Conservation (phyloP, 2,329 filamentous ascomycete species). For the Talaromyces sp. region DNA sequence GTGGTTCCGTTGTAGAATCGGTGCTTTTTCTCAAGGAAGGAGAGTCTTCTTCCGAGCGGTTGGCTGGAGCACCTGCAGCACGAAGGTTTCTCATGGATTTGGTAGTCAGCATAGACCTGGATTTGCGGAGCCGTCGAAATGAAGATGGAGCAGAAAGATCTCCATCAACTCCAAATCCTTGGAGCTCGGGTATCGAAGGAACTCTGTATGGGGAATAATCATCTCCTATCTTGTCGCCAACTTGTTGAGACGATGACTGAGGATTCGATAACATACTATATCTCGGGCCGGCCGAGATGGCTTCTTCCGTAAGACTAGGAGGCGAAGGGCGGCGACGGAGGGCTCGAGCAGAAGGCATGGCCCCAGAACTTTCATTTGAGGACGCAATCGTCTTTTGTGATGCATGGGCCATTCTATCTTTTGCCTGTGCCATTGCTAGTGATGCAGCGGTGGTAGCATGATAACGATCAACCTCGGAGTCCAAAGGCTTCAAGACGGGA, state of each 20-base stretch:
- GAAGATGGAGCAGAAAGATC: conserved; percentile 42
- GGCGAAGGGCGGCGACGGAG: conserved; percentile 20
- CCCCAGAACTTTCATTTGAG: conserved; percentile 19
- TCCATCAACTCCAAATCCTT: conserved; percentile 29
- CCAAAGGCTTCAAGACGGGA: conserved; percentile 23
- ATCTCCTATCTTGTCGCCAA: not conserved
- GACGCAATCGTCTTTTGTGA: conserved; percentile 14
- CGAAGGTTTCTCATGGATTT: conserved; percentile 33
- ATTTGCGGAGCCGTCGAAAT: conserved; percentile 43
- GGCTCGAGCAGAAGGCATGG: conserved; percentile 20
- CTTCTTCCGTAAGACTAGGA: conserved; percentile 17
- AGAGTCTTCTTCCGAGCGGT: conserved; percentile 13
- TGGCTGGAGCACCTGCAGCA: conserved; percentile 21
- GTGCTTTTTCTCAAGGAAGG: conserved; percentile 10
- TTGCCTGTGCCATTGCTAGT: conserved; percentile 38
- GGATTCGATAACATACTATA: not conserved
- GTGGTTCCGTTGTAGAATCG: conserved; percentile 16
- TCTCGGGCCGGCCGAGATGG: not conserved
- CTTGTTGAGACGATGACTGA: not conserved
- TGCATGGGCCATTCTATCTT: conserved; percentile 24
- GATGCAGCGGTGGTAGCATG: conserved; percentile 41
- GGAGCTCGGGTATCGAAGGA: conserved; percentile 28
- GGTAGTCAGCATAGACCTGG: conserved; percentile 46
- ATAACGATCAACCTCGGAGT: conserved; percentile 26
- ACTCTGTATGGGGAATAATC: conserved; percentile 19